Evolutionary conservation across 352 stramenopile genomes (phyloP).

Genomic region (Aphanomyces stellatus): DNA sequence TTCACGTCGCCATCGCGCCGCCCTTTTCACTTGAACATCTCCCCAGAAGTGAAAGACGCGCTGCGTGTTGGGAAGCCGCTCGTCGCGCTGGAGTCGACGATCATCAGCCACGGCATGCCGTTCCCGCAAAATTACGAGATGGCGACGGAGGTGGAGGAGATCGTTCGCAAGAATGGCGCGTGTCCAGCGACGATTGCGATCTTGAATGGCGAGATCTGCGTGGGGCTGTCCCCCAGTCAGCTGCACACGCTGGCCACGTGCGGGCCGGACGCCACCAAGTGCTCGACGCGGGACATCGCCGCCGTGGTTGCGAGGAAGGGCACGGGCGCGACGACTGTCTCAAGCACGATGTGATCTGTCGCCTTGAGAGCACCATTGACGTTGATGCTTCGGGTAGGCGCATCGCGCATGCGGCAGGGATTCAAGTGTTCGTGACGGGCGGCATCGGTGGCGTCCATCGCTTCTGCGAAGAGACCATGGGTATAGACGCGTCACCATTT

Average conservation of each 20-base stretch:
- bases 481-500: conserved; percentile 27
- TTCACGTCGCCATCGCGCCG: background rate
- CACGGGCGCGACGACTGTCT: conserved; percentile 93
- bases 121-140: conserved; percentile 96
- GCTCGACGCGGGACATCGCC: conserved; percentile 77
- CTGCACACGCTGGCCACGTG: conserved; percentile 57
- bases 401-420: conserved; percentile 89
- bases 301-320: conserved; percentile 64
- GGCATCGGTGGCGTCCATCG: conserved; percentile 96
- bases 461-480: conserved; percentile 89
- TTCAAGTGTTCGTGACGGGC: conserved; percentile 97
- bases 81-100: conserved; percentile 98
- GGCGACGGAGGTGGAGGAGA: conserved; percentile 84
- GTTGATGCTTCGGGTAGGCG: conserved; percentile 32
- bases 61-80: conserved; percentile 38
- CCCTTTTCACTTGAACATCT: conserved; percentile 3
- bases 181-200: conserved; percentile 96
- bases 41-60: conserved; percentile 22
- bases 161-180: conserved; percentile 79
- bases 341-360: conserved; percentile 86
- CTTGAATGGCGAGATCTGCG: conserved; percentile 85
- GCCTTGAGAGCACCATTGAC: background rate
- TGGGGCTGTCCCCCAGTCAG: conserved; percentile 49
- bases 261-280: conserved; percentile 53
- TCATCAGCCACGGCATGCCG: conserved; percentile 98